These are phyloP conservation scores for Artomyces pyxidatus DNA, from an alignment of 768 basidiomycete species.

Conservation along the genomic window DNA sequence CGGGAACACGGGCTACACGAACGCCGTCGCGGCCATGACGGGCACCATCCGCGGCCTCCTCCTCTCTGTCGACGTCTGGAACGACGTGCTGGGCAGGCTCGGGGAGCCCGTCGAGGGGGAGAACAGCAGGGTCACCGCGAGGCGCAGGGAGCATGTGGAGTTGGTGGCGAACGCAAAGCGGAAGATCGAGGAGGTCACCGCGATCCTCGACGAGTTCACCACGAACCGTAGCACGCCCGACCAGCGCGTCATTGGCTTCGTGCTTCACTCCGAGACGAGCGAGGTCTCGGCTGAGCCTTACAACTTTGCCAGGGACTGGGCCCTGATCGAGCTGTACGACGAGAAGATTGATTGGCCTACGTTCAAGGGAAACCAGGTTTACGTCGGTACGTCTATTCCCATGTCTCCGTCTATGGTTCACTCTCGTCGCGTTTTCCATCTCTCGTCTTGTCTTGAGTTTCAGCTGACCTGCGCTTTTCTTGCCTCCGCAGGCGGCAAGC, in stretches of 20 bases:
- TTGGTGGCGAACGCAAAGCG: slow-evolving; percentile 16
- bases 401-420: background rate
- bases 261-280: slow-evolving; percentile 24
- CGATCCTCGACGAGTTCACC: slow-evolving; percentile 22
- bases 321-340: slow-evolving; percentile 19
- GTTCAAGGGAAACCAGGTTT: slow-evolving; percentile 22
- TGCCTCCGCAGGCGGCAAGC: too few species aligned
- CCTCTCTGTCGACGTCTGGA: slow-evolving; percentile 14
- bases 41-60: slow-evolving; percentile 1
- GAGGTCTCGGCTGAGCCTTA: slow-evolving; percentile 19
- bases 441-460: slow-evolving; percentile 14
- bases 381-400: slow-evolving; percentile 21
- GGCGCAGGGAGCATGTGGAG: slow-evolving; percentile 17
- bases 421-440: slow-evolving; percentile 7
- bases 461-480: slow-evolving; percentile 4
- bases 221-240: slow-evolving; percentile 16
- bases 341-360: slow-evolving; percentile 21
- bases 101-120: slow-evolving; percentile 19
- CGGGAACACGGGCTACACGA: slow-evolving; percentile 5
- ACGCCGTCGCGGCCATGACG: slow-evolving; percentile 8
- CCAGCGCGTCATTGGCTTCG: slow-evolving; percentile 26
- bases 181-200: slow-evolving; percentile 20
- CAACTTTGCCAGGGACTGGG: slow-evolving; percentile 22
- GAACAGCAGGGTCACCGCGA: slow-evolving; percentile 5
- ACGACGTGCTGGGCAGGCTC: slow-evolving; percentile 18